These are phyloP conservation scores for Candida cerambycidarum DNA, from an alignment of 805 yeast species.

Conservation along the genomic window DNA sequence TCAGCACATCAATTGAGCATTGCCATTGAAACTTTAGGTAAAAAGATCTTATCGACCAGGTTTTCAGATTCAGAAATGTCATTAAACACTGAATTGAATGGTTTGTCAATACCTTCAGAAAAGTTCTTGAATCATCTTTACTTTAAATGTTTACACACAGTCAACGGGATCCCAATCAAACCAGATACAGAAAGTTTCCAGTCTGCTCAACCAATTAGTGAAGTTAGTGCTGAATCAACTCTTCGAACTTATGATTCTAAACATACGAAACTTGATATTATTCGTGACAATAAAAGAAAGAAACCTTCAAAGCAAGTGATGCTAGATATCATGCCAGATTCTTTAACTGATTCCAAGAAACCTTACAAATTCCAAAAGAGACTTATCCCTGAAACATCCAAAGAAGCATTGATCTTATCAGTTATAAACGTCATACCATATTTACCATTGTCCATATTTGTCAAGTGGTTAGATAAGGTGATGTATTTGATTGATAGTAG, in stretches of 20 bases:
- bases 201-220: constrained; percentile 40
- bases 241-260: constrained; percentile 27
- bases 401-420: constrained; percentile 49
- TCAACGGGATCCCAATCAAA: constrained; percentile 29
- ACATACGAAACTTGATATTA: constrained; percentile 20
- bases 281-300: constrained; percentile 29
- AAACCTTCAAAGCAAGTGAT: constrained; percentile 31
- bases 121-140: constrained; percentile 45
- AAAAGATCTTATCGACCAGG: constrained; percentile 31
- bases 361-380: constrained; percentile 25
- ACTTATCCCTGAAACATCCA: constrained; percentile 35
- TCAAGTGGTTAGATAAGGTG: constrained; percentile 48
- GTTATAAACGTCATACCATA: constrained; percentile 55
- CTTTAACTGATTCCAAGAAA: constrained; percentile 2
- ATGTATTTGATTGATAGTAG: constrained; percentile 36
- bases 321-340: constrained; percentile 16
- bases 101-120: constrained; percentile 15
- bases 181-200: constrained; percentile 17
- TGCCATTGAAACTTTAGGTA: constrained; percentile 58
- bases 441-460: constrained; percentile 42
- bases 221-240: constrained; percentile 37
- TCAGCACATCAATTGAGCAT: constrained; percentile 55
- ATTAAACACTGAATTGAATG: not conserved
- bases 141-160: constrained; percentile 36
- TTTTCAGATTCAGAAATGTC: constrained; percentile 16